Evolutionary conservation across 495 filamentous ascomycete genomes (phyloP).

Genomic region (Glutinoglossum americanum): DNA sequence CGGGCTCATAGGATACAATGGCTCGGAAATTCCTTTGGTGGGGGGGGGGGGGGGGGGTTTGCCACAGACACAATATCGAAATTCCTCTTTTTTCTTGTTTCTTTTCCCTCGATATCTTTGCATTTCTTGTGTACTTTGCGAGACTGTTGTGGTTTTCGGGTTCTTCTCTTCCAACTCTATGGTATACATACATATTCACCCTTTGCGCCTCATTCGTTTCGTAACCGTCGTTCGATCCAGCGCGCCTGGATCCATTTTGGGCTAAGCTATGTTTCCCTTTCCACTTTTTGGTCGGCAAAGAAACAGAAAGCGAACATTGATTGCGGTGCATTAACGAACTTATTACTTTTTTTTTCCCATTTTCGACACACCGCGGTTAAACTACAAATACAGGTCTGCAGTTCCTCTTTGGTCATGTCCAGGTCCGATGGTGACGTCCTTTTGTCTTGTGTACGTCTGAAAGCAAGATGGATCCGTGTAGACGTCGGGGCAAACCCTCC

Average conservation of each 20-base stretch:
- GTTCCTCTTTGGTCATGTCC: not conserved
- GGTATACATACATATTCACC: not conserved
- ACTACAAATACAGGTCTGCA: constrained; percentile 1
- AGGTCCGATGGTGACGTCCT: not conserved
- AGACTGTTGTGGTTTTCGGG: not conserved
- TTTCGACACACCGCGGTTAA: not conserved
- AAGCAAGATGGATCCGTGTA: not conserved
- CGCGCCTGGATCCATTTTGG: not conserved
- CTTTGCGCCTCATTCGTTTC: not conserved
- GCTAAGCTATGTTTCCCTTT: too few relatives aligned
- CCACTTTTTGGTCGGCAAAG: not conserved
- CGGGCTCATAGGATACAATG: not conserved
- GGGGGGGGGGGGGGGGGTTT: not conserved
- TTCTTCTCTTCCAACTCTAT: not conserved
- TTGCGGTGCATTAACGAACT: not conserved
- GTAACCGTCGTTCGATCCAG: not conserved
- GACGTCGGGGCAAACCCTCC: too few relatives aligned
- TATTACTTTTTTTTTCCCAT: not conserved
- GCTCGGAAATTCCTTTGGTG: not conserved
- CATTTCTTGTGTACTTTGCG: not conserved
- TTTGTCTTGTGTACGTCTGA: not conserved
- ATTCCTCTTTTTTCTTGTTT: not conserved
- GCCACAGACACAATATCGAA: not conserved
- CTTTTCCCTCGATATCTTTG: not conserved
- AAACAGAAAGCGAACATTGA: not conserved